phyloP scores from a whole-genome alignment of 129 eudicot genomes.

The Centrapalus pauciflorus region DNA sequence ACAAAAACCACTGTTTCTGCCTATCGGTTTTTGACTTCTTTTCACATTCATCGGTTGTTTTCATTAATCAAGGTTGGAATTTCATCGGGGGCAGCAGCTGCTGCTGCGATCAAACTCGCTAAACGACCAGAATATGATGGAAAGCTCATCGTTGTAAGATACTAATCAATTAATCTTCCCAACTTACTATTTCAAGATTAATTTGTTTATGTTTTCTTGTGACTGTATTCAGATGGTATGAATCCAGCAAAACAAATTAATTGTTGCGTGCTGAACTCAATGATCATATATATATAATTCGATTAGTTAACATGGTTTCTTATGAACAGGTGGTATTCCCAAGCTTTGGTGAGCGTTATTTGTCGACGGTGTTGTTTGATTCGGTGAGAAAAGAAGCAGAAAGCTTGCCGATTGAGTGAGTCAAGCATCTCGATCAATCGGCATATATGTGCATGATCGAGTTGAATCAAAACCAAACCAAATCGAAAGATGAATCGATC shows the following conservation, averaged over 20 bases:
- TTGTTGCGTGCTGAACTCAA: too few relatives aligned
- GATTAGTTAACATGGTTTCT: slow-evolving; percentile 31
- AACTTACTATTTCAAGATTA: too few relatives aligned
- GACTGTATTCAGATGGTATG: not conserved
- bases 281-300: too few relatives aligned
- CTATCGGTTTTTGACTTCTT: too few relatives aligned
- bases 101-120: slow-evolving; percentile 40
- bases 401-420: slow-evolving; percentile 14
- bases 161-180: not conserved
- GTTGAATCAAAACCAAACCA: too few relatives aligned
- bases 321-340: slow-evolving; percentile 38
- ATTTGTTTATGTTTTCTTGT: not conserved
- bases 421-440: too few relatives aligned
- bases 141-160: slow-evolving; percentile 48
- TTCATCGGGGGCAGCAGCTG: slow-evolving; percentile 48
- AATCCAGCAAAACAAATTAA: not conserved
- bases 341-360: too few relatives aligned
- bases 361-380: too few relatives aligned
- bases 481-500: too few relatives aligned
- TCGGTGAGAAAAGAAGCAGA: slow-evolving; percentile 29
- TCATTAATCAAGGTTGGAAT: slow-evolving; percentile 43
- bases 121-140: slow-evolving; percentile 39
- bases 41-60: too few relatives aligned
- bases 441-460: too few relatives aligned
- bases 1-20: too few relatives aligned